These are phyloP conservation scores for Hsuehochloa calcarea DNA, from an alignment of 176 grass and related monocot species.

Conservation along the genomic window DNA sequence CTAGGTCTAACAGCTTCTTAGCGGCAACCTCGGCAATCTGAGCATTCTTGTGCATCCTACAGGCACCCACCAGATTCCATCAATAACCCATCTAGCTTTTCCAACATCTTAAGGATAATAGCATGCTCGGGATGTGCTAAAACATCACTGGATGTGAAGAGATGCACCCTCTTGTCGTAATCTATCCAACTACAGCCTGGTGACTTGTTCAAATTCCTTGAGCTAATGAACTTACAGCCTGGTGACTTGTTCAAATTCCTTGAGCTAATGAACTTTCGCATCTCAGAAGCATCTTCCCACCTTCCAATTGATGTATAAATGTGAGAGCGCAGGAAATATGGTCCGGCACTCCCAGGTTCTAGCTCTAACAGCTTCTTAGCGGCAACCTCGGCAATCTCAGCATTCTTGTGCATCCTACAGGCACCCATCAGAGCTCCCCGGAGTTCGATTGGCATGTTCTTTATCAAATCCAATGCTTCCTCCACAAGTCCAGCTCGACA, in stretches of 20 bases:
- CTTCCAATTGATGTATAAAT: constrained; percentile 70
- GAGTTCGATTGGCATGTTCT: constrained; percentile 57
- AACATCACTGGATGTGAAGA: constrained; percentile 67
- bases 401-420: constrained; percentile 78
- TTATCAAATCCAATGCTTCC: constrained; percentile 69
- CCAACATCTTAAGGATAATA: constrained; percentile 54
- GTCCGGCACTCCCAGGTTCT: constrained; percentile 63
- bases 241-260: constrained; percentile 70
- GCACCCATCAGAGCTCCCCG: constrained; percentile 79
- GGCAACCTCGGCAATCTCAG: constrained; percentile 65
- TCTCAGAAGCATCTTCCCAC: constrained; percentile 71
- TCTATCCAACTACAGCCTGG: constrained; percentile 85
- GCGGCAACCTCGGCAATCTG: constrained; percentile 70
- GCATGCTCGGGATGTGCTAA: constrained; percentile 59
- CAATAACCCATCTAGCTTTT: constrained; percentile 64
- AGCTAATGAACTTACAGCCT: constrained; percentile 74
- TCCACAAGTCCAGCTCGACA: constrained; percentile 57
- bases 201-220: constrained; percentile 69
- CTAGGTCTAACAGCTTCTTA: constrained; percentile 65
- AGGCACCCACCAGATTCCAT: constrained; percentile 70
- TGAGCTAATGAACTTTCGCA: constrained; percentile 64
- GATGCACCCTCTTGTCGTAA: constrained; percentile 58
- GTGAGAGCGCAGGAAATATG: constrained; percentile 71
- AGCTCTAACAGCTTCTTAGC: constrained; percentile 65
- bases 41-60: constrained; percentile 75